These are phyloP conservation scores for Yamadazyma taylorii DNA, from an alignment of 1,139 yeast species.

Conservation along the genomic window DNA sequence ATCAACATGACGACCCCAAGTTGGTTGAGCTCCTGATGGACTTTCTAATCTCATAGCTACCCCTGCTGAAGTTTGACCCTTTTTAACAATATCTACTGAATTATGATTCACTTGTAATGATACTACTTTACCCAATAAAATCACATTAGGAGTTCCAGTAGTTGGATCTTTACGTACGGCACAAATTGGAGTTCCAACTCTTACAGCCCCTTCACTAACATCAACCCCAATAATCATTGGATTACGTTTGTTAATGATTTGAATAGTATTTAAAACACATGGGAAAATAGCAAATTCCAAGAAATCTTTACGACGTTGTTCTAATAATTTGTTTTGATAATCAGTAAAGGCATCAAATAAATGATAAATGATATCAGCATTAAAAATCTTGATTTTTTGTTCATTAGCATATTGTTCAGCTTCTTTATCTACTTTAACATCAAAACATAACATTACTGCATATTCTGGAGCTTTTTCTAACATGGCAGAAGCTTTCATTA, in stretches of 20 bases:
- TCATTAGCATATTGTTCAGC: constrained; percentile 98
- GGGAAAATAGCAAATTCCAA: constrained; percentile 92
- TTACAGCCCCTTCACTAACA: constrained; percentile 85
- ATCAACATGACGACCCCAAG: constrained; percentile 99
- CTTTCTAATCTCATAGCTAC: constrained; percentile 97
- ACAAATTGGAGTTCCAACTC: constrained; percentile 93
- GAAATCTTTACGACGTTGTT: constrained; percentile 86
- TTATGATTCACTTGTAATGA: constrained; percentile 95
- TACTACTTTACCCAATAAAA: constrained; percentile 80
- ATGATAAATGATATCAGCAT: constrained; percentile 95
- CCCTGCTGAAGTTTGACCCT: constrained; percentile 96
- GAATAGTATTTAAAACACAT: constrained; percentile 89
- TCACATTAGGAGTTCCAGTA: constrained; percentile 70
- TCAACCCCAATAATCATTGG: constrained; percentile 99
- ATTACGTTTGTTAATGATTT: constrained; percentile 96
- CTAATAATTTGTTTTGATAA: constrained; percentile 84
- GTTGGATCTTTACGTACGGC: constrained; percentile 88
- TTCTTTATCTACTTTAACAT: constrained; percentile 94
- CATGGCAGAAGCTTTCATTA: constrained; percentile 96
- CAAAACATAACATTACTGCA: constrained; percentile 97
- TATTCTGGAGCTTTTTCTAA: constrained; percentile 92
- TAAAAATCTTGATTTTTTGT: constrained; percentile 86
- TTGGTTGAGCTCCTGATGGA: constrained; percentile 89
- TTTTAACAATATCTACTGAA: constrained; percentile 73
- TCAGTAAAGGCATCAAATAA: constrained; percentile 93